Evolutionary conservation across 1,284 basidiomycete species (phyloP).

Genomic region (Cutaneotrichosporon spelunceum): DNA sequence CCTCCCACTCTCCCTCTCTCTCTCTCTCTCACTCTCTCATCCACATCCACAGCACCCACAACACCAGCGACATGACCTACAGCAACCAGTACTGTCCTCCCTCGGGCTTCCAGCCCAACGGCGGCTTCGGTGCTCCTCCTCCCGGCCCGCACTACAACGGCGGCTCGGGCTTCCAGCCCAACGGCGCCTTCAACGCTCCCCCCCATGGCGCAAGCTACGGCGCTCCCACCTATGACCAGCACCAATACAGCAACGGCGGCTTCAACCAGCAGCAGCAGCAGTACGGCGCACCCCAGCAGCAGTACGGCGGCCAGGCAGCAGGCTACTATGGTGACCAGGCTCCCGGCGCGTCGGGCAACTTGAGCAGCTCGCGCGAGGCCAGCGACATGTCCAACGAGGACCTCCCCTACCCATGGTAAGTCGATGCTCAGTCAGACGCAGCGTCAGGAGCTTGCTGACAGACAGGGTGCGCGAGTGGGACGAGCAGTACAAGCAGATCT

Average conservation of each 20-base stretch:
- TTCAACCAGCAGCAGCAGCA: constrained; percentile 5
- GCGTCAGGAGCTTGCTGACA: neutral
- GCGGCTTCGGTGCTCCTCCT: neutral
- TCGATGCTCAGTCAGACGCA: neutral
- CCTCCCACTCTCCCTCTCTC: neutral
- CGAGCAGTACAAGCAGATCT: constrained; percentile 34
- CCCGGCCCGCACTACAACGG: neutral
- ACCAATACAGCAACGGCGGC: neutral
- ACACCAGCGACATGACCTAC: constrained; percentile 2
- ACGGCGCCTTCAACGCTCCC: constrained; percentile 3
- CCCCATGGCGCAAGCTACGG: constrained; percentile 3
- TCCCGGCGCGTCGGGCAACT: neutral
- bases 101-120: constrained; percentile 5
- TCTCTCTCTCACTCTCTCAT: neutral
- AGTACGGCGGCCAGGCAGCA: constrained; percentile 1
- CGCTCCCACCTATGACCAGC: neutral
- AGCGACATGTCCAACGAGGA: constrained; percentile 12
- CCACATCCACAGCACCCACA: neutral
- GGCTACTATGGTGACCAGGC: constrained; percentile 3
- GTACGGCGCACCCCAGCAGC: neutral
- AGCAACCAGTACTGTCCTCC: constrained; percentile 1
- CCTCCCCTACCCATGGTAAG: constrained; percentile 18
- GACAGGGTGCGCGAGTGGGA: constrained; percentile 31
- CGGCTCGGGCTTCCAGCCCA: too few species aligned
- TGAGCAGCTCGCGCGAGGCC: neutral